Evolutionary conservation across 257 asterid genomes (phyloP).

Genomic region (Coffea canephora): DNA sequence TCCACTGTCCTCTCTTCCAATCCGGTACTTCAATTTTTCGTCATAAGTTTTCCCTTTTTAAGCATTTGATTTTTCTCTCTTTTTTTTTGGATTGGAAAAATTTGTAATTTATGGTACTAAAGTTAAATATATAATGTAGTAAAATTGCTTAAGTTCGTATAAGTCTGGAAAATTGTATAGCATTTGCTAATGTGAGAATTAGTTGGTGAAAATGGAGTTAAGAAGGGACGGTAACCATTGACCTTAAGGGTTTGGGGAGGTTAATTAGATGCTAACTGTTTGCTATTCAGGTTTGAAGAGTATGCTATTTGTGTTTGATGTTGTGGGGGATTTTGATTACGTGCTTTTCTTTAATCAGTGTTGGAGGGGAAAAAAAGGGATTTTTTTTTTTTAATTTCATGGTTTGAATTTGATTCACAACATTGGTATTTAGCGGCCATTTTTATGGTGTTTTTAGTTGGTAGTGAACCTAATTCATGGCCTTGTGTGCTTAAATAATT

Average conservation of each 20-base stretch:
- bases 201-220: neutral
- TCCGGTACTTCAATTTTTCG: slow-evolving; percentile 33
- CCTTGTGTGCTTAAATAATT: neutral
- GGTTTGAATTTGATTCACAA: neutral
- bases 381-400: too few species aligned
- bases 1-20: slow-evolving; percentile 58
- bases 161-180: neutral
- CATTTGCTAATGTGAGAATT: neutral
- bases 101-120: neutral
- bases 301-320: neutral
- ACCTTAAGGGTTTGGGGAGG: neutral
- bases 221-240: neutral
- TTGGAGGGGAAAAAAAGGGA: too few species aligned
- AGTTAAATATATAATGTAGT: neutral
- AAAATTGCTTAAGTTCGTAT: neutral
- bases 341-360: neutral
- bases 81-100: neutral
- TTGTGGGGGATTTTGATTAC: neutral
- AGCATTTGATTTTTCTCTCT: neutral
- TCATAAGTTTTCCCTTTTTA: neutral
- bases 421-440: too few species aligned
- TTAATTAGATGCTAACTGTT: neutral
- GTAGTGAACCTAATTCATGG: neutral
- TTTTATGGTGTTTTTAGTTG: neutral
- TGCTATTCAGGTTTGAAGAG: neutral